A percentile compares a stretch with the other conserved stretches of the same genome.
phyloP scores from a whole-genome alignment of 2,329 filamentous ascomycete genomes.

The Diplodia seriata region DNA sequence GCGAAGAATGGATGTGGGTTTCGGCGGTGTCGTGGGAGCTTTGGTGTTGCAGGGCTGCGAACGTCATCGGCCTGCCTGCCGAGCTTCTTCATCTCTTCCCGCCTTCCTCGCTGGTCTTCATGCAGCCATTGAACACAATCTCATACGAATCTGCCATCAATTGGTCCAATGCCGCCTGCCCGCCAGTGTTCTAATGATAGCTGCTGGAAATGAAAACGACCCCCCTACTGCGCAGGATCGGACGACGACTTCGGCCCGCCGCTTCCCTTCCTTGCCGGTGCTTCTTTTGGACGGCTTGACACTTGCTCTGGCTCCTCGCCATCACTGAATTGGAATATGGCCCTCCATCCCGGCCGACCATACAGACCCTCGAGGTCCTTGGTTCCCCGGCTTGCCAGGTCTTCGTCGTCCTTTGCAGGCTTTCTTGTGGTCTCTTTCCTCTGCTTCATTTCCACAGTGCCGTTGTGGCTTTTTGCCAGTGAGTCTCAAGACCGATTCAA shows the following conservation, averaged over 20 bases:
- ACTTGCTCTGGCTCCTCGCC: neutral
- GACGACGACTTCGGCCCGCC: neutral
- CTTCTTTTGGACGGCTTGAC: too few relatives aligned
- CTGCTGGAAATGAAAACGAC: too few relatives aligned
- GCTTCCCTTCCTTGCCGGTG: neutral
- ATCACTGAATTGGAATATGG: neutral
- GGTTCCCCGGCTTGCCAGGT: neutral
- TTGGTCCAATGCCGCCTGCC: neutral
- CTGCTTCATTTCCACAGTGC: neutral
- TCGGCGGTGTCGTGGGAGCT: constrained; percentile 13
- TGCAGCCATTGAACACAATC: neutral
- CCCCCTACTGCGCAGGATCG: too few relatives aligned
- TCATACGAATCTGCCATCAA: neutral
- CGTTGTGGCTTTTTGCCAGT: neutral
- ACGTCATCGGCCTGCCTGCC: neutral
- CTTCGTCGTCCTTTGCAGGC: neutral
- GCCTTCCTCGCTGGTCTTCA: neutral
- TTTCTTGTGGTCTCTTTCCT: neutral
- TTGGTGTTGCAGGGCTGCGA: neutral
- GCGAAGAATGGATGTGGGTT: neutral
- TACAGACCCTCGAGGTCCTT: neutral
- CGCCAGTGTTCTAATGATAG: too few relatives aligned
- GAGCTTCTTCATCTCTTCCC: neutral
- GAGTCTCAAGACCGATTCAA: too few relatives aligned
- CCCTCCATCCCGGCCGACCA: neutral